These are phyloP conservation scores for Miscanthus lutarioriparius DNA, from an alignment of 176 grass and related monocot species.

Conservation along the genomic window DNA sequence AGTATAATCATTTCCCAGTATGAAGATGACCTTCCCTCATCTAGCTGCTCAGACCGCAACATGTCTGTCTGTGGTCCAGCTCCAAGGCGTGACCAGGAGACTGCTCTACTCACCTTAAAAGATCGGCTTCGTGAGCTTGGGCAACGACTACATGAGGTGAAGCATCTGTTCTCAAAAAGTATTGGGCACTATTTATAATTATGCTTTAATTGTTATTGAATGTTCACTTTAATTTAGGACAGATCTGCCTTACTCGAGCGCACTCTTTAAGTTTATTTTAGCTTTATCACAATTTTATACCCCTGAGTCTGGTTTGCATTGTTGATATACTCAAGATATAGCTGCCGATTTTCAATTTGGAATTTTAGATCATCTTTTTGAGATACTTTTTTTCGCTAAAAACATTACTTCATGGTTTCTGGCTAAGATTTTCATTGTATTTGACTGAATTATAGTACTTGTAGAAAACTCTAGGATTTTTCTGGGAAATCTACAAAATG, in stretches of 20 bases:
- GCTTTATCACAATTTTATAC: slow-evolving; percentile 8
- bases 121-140: slow-evolving; percentile 64
- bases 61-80: slow-evolving; percentile 47
- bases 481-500: background rate
- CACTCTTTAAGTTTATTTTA: background rate
- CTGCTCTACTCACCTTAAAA: slow-evolving; percentile 54
- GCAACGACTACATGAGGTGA: slow-evolving; percentile 62
- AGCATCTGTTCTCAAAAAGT: slow-evolving; percentile 26
- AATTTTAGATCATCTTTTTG: slow-evolving; percentile 23
- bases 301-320: background rate
- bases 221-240: background rate
- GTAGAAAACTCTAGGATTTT: background rate
- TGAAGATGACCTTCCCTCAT: slow-evolving; percentile 39
- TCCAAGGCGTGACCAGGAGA: slow-evolving; percentile 47
- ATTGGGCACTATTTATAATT: slow-evolving; percentile 6
- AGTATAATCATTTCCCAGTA: slow-evolving; percentile 32
- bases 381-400: background rate
- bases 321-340: background rate
- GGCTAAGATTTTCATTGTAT: background rate
- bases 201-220: background rate
- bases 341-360: background rate
- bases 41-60: slow-evolving; percentile 45
- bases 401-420: background rate
- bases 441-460: background rate
- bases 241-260: background rate